Percentiles rank a stretch among this genome's conserved stretches.
Conservation (phyloP, 1,139 yeast species). For the Protomyces gravidus region DNA sequence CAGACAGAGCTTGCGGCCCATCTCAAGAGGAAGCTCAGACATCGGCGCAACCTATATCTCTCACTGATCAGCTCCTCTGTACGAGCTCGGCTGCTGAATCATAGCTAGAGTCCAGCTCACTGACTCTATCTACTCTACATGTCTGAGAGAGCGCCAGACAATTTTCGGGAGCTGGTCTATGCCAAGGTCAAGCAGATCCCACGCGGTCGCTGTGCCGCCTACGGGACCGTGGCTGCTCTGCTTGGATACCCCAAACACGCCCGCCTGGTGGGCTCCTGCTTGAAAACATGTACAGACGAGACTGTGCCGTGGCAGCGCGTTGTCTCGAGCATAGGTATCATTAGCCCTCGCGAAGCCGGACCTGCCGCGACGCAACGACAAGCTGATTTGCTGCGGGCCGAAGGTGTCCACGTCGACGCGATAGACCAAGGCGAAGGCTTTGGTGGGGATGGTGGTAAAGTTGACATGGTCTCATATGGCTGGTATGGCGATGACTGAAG, state of each 20-base stretch:
- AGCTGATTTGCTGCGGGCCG: constrained; percentile 4
- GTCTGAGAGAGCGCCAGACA: constrained; percentile 10
- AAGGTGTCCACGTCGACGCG: constrained; percentile 13
- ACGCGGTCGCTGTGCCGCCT: constrained; percentile 2
- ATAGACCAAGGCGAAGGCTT: constrained; percentile 11
- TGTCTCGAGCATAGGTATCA: constrained; percentile 11
- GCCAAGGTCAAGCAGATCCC: constrained; percentile 9
- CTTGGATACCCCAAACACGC: constrained; percentile 17
- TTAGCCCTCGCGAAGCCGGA: constrained; percentile 25
- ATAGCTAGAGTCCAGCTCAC: no score
- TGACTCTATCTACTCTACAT: no score
- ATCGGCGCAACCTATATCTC: no score
- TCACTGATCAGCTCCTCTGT: not conserved
- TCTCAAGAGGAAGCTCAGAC: no score
- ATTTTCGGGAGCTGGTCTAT: constrained; percentile 21
- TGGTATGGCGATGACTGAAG: constrained; percentile 9
- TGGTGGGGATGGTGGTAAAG: constrained; percentile 18
- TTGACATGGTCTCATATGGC: constrained; percentile 14
- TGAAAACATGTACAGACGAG: constrained; percentile 6
- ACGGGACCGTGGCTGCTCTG: constrained; percentile 12
- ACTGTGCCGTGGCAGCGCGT: constrained; percentile 24
- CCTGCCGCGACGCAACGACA: constrained; percentile 19
- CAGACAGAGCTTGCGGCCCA: no score
- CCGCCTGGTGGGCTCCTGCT: constrained; percentile 20
- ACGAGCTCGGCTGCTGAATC: no score